Evolutionary conservation across 177 flowering plant species (phyloP).

Genomic region (Vitis hybrid): DNA sequence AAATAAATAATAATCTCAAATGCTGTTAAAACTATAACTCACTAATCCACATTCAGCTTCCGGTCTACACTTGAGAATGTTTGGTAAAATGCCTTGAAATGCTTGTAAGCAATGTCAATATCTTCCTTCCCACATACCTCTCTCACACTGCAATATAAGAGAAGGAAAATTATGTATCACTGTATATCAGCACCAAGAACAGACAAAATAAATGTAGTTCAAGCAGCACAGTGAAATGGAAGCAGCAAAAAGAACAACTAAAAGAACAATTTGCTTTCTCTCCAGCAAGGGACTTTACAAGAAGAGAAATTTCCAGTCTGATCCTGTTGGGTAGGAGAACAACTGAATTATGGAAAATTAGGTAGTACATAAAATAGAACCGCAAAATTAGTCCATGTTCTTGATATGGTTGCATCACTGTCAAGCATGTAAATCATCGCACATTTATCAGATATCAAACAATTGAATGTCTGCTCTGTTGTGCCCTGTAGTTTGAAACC

Average conservation of each 20-base stretch:
- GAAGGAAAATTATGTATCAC: not conserved
- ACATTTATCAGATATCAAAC: not conserved
- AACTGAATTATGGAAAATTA: not conserved
- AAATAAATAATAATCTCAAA: not conserved
- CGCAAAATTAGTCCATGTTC: not conserved
- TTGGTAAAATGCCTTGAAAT: slow-evolving; percentile 81
- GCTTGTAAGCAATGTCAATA: slow-evolving; percentile 73
- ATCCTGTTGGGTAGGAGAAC: not conserved
- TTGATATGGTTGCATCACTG: not conserved
- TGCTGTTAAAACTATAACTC: not conserved
- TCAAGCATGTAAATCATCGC: not conserved
- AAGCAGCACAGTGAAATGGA: not conserved
- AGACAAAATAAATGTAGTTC: not conserved
- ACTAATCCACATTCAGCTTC: slow-evolving; percentile 61
- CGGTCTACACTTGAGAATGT: slow-evolving; percentile 71
- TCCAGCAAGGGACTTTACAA: not conserved
- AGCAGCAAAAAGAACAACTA: not conserved
- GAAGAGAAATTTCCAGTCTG: not conserved
- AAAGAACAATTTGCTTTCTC: not conserved
- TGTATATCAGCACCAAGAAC: not conserved
- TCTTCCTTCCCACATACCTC: slow-evolving; percentile 90
- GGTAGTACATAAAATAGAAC: not conserved
- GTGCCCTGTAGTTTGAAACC: not conserved
- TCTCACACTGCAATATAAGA: slow-evolving; percentile 57
- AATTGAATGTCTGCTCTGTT: not conserved